These are phyloP conservation scores for Bipolaris zeicola DNA, from an alignment of 2,329 filamentous ascomycete species.

Conservation along the genomic window DNA sequence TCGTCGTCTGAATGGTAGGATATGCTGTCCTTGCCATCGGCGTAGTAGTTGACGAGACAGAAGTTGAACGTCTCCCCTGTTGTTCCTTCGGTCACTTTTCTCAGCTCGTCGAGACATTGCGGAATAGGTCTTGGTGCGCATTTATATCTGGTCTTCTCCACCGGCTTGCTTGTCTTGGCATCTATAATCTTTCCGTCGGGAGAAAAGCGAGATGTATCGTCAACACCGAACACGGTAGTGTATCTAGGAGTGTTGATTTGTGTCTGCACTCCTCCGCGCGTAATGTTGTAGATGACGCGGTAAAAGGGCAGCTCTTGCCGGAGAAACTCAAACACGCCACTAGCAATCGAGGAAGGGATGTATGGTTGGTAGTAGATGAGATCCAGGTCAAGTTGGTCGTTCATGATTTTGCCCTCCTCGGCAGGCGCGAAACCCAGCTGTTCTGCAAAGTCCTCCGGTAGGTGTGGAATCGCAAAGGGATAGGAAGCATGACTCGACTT, in stretches of 20 bases:
- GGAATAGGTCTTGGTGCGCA: constrained; percentile 73
- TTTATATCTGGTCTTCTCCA: constrained; percentile 58
- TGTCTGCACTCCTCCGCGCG: constrained; percentile 66
- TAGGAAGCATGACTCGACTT: constrained; percentile 57
- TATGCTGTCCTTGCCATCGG: constrained; percentile 76
- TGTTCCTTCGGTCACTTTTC: constrained; percentile 66
- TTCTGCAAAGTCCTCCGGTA: constrained; percentile 53
- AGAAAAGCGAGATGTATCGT: constrained; percentile 67
- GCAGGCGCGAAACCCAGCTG: constrained; percentile 56
- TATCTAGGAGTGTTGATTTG: constrained; percentile 67
- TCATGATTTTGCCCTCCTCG: constrained; percentile 61
- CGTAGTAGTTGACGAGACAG: constrained; percentile 82
- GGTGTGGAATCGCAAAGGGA: constrained; percentile 57
- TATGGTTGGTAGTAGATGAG: constrained; percentile 78
- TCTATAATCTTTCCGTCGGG: constrained; percentile 48
- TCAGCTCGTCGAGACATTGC: constrained; percentile 68
- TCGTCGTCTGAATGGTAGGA: constrained; percentile 83
- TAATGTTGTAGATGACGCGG: constrained; percentile 74
- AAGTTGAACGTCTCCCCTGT: constrained; percentile 76
- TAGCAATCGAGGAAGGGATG: constrained; percentile 62
- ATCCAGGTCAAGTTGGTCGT: constrained; percentile 72
- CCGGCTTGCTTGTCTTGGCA: constrained; percentile 49
- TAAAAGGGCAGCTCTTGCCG: constrained; percentile 76
- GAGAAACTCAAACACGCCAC: constrained; percentile 71
- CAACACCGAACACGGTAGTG: constrained; percentile 66